Conservation (phyloP, 345 rosid species). For the Brassica carinata region DNA sequence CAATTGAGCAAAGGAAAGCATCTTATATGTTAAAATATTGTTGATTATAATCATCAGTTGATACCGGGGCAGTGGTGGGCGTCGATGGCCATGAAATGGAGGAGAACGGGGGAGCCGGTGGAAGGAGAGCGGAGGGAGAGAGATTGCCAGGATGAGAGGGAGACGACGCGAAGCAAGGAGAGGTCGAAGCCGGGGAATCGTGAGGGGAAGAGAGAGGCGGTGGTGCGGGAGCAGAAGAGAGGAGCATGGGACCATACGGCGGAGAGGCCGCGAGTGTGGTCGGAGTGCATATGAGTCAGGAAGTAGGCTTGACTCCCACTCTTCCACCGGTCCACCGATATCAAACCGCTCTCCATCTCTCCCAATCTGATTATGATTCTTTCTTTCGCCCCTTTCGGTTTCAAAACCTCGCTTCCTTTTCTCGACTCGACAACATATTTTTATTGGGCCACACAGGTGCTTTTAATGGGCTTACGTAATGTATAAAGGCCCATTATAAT, state of each 20-base stretch:
- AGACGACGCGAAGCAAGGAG: slow-evolving; percentile 63
- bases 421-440: not conserved
- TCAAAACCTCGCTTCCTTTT: not conserved
- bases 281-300: slow-evolving; percentile 76
- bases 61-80: slow-evolving; percentile 80
- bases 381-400: not conserved
- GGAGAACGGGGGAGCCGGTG: slow-evolving; percentile 38
- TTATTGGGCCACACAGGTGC: not conserved
- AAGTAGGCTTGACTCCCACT: slow-evolving; percentile 73
- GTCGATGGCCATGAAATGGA: slow-evolving; percentile 64
- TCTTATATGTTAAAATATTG: not conserved
- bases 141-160: slow-evolving; percentile 59
- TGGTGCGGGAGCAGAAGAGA: slow-evolving; percentile 76
- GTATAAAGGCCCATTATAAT: not conserved
- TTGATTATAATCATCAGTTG: not conserved
- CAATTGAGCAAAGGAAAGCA: not conserved
- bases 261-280: slow-evolving; percentile 69
- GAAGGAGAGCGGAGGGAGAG: slow-evolving; percentile 54
- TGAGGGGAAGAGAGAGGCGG: slow-evolving; percentile 71
- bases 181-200: slow-evolving; percentile 65
- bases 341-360: slow-evolving; percentile 69
- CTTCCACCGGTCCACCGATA: slow-evolving; percentile 77
- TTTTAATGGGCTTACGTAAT: not conserved
- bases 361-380: not conserved
- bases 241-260: slow-evolving; percentile 59